A percentile compares a stretch with the other conserved stretches of the same genome.
Conservation (phyloP, 225 moss, liverwort and hornwort genomes). For the Neckera pumila region DNA sequence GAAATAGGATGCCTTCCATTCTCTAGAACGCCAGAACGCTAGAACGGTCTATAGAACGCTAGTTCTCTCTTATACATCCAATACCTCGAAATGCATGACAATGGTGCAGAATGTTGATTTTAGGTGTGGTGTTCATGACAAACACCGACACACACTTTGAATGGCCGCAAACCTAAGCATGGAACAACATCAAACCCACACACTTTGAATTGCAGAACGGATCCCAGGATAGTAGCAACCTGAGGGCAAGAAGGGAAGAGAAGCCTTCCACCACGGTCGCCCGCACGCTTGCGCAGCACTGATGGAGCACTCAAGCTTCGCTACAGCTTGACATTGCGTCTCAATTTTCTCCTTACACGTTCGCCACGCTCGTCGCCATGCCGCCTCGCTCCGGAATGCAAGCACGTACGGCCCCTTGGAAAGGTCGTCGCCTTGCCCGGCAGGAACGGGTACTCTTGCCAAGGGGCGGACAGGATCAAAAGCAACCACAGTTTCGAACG, state of each 20-base stretch:
- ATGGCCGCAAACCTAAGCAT: background rate
- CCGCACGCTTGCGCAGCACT: constrained; percentile 63
- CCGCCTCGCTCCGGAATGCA: constrained; percentile 59
- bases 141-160: background rate
- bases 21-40: no score
- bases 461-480: constrained; percentile 72
- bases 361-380: constrained; percentile 61
- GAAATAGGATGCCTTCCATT: background rate
- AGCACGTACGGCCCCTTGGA: constrained; percentile 67
- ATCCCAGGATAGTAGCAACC: constrained; percentile 7
- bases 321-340: constrained; percentile 68
- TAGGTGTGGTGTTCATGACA: background rate
- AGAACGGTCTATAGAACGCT: background rate
- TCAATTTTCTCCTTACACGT: constrained; percentile 48
- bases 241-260: constrained; percentile 40
- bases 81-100: background rate
- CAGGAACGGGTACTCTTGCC: constrained; percentile 64
- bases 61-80: background rate
- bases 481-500: constrained; percentile 67
- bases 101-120: no score
- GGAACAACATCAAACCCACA: background rate
- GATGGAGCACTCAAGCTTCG: constrained; percentile 80
- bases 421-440: constrained; percentile 51
- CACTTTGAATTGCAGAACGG: background rate
- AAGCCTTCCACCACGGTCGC: constrained; percentile 71